phyloP scores from a whole-genome alignment of 2,329 filamentous ascomycete genomes.

The Reticulascus tulasneorum region DNA sequence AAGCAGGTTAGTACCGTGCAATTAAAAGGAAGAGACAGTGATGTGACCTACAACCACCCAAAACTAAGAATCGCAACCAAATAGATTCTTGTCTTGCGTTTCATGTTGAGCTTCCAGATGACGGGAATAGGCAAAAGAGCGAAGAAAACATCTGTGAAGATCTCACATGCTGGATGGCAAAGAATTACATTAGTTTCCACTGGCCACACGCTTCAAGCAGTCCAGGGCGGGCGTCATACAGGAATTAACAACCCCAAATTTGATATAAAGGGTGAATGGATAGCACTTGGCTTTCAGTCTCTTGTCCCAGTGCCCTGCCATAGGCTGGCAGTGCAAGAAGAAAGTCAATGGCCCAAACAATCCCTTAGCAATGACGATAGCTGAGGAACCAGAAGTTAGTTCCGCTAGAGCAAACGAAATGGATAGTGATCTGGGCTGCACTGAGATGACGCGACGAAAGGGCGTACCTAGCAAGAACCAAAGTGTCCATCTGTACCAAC shows the following conservation, averaged over 20 bases:
- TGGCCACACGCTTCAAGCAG: too few species aligned
- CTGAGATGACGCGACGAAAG: too few species aligned
- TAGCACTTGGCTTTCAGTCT: conserved; percentile 5
- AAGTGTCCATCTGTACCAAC: too few species aligned
- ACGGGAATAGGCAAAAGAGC: conserved; percentile 37
- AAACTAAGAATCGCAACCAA: conserved; percentile 24
- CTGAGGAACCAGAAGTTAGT: too few species aligned
- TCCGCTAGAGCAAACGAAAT: too few species aligned
- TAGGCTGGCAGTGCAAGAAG: conserved; percentile 3
- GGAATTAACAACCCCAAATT: conserved; percentile 1
- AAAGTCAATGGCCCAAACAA: too few species aligned
- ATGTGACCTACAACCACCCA: conserved; percentile 24
- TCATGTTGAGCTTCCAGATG: conserved; percentile 35
- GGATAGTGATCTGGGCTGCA: too few species aligned
- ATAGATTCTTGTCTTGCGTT: conserved; percentile 29
- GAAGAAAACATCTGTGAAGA: conserved; percentile 38
- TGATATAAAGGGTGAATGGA: conserved; percentile 3
- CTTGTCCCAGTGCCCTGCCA: conserved; percentile 5
- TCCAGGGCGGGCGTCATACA: not conserved
- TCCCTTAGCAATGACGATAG: too few species aligned
- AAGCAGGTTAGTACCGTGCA: conserved; percentile 12
- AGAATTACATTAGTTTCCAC: too few species aligned
- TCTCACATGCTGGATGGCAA: conserved; percentile 30
- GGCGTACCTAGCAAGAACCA: too few species aligned
- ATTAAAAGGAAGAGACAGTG: not conserved